Base-by-base conservation (phyloP, 2,329 filamentous ascomycete species). In the Aspergillus puulaauensis region DNA sequence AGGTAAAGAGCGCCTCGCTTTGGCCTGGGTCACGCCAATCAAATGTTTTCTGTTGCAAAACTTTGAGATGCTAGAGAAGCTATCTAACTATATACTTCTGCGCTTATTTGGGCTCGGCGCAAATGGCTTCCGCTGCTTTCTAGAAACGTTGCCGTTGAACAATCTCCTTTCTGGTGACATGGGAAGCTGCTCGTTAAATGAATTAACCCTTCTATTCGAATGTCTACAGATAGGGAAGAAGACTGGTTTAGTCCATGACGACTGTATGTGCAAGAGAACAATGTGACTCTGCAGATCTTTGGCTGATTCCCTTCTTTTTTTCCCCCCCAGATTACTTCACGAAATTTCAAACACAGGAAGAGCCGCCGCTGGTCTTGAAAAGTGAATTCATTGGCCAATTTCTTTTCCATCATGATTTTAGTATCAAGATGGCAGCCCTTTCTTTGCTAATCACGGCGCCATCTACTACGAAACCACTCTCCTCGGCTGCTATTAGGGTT, bases 391-490 rank as follows among this genome's bases (percentile, higher is more conserved):
- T 77, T 35, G 70, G 71, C 15, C 68, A 71, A 15, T 75, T 78
- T 35, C 64, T 79, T 17, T 67, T 73, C 47, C 73, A 77, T 74
- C 80, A 80, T 43, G 85, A 85, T 66, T 78, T 85, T 65, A 80
- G 86, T 61, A 87, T 93, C 52, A 86, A 92, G 27, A 84, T 92
- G 23, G 84, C 92, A n/a, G 90, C 90, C 0, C 82, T 97, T 39
- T 91, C 91, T 27, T 82, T 97, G 12, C 82, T 96, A 7, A 85
- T 91, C 12, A 87, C 88, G 9, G 93, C 91, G 0, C 85, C 87
- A 9, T 86, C 89, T 2, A 88, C 88, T 1, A 91, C 90, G 3
- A 86, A 85, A 52, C 89, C 91, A 1, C 87, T 96, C 52, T 87
- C 87, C 0, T 67, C 75, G 0, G 80, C 78, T 9, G 82, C 87